A percentile compares a stretch with the other conserved stretches of the same genome.
phyloP scores from a whole-genome alignment of 805 yeast species.

The Cyberlindnera americana region DNA sequence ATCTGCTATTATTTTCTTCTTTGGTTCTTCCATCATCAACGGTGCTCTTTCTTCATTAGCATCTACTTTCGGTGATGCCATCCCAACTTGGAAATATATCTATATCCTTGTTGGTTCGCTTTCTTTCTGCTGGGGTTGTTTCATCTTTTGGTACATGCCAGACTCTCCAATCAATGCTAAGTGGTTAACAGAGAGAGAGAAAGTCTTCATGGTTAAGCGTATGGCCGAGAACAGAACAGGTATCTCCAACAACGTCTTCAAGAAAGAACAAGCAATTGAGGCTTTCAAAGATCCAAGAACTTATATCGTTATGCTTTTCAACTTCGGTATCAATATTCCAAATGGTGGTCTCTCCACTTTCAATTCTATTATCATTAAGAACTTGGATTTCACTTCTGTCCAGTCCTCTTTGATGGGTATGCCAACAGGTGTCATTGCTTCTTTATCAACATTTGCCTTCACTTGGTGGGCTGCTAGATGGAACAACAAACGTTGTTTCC shows the following conservation, averaged over 20 bases:
- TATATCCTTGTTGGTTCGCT: constrained; percentile 48
- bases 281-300: constrained; percentile 40
- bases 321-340: constrained; percentile 32
- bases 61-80: constrained; percentile 32
- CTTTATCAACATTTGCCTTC: constrained; percentile 30
- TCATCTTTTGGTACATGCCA: constrained; percentile 41
- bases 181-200: constrained; percentile 41
- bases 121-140: constrained; percentile 35
- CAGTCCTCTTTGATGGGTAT: constrained; percentile 27
- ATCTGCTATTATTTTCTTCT: constrained; percentile 42
- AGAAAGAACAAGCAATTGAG: constrained; percentile 41
- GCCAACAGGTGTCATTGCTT: constrained; percentile 31
- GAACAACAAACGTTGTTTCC: constrained; percentile 28
- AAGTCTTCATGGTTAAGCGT: constrained; percentile 40
- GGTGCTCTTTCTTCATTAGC: constrained; percentile 43
- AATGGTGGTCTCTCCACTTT: constrained; percentile 33
- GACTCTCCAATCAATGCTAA: constrained; percentile 50
- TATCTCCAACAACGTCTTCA: constrained; percentile 37
- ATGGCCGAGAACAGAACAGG: constrained; percentile 42
- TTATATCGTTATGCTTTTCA: constrained; percentile 30
- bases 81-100: constrained; percentile 47
- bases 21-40: constrained; percentile 29
- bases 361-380: constrained; percentile 27
- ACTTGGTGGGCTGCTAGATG: constrained; percentile 33
- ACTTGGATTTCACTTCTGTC: constrained; percentile 24